These are phyloP conservation scores for Lodderomyces theae DNA, from an alignment of 1,139 yeast genomes.

Conservation along the genomic window DNA sequence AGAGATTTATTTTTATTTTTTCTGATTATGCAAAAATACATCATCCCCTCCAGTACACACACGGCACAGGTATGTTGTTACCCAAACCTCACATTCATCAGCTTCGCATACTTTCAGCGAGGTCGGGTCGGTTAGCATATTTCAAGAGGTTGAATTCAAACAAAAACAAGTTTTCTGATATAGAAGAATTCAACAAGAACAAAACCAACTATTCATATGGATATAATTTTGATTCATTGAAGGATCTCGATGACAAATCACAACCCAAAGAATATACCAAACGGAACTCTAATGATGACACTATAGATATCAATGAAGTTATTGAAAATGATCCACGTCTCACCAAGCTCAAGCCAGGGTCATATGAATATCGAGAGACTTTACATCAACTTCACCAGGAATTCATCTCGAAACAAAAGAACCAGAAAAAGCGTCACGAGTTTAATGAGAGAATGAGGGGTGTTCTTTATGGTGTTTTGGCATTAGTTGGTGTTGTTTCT, in stretches of 20 bases:
- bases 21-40: background rate
- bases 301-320: conserved; percentile 21
- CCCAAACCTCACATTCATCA: background rate
- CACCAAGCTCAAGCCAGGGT: conserved; percentile 26
- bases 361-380: conserved; percentile 41
- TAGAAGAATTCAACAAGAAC: conserved; percentile 40
- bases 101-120: background rate
- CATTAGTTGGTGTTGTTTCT: conserved; percentile 32
- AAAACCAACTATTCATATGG: conserved; percentile 38
- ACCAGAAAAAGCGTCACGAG: conserved; percentile 25
- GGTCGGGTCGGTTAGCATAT: background rate
- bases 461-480: conserved; percentile 27
- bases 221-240: conserved; percentile 27
- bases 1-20: background rate
- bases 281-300: conserved; percentile 15
- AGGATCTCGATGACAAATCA: conserved; percentile 19
- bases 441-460: conserved; percentile 37
- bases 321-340: conserved; percentile 37
- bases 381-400: conserved; percentile 30
- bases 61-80: background rate
- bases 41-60: background rate
- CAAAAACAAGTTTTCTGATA: conserved; percentile 19
- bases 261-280: conserved; percentile 8
- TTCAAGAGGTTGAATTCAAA: conserved; percentile 3
- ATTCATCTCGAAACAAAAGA: conserved; percentile 21